Evolutionary conservation across 192 early-diverging fungal genomes (phyloP), one percentile per base, ranked within the genome.

Genomic region (Dimargaris cristalligena): DNA sequence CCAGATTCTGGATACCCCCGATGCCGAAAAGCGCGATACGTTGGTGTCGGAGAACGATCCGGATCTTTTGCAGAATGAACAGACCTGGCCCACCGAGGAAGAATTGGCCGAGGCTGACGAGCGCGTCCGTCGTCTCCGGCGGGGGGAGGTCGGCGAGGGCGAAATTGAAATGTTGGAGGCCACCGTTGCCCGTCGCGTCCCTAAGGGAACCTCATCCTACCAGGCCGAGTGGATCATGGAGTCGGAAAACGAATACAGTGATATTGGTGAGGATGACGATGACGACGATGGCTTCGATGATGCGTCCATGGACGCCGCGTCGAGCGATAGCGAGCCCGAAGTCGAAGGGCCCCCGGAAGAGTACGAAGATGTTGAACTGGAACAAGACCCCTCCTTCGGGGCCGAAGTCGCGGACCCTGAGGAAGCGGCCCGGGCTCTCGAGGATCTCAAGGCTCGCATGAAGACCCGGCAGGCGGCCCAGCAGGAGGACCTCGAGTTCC

Each of bases 31-130:
- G 45, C 82, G 87, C 71, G 92, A 96, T 64, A 78, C 81, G 52
- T 73, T 98, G 47, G 79, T 91, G 2, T 75, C 81, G 10, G 86
- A 91, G 58, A 94, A 95, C 60, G 85, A 86, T 61, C 87, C 87
- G 13, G 83, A 94, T 76, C 77, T 84, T 55, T 74, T 95, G 74
- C 80, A 80, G 32, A 91, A 86, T 58, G 95, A 98, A 74, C 95
- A 98, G 69, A 98, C 95, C 32, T 98, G 95, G 95, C 95, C 95
- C 10, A 94, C 91, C 16, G 91, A 94, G 61, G 88, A 96, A 68
- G 95, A 98, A 72, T 70, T 93, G 69, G 76, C 69, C 41, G 88
- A 80, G 35, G 90, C 85, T 62, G 84, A 89, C 62, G 64, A 67
- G 46, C 67, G 69, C 44, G 63, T 71, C 9, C 63, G 66, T 26